Conservation (phyloP, 164 flowering plant genomes). For the Santalum album region DNA sequence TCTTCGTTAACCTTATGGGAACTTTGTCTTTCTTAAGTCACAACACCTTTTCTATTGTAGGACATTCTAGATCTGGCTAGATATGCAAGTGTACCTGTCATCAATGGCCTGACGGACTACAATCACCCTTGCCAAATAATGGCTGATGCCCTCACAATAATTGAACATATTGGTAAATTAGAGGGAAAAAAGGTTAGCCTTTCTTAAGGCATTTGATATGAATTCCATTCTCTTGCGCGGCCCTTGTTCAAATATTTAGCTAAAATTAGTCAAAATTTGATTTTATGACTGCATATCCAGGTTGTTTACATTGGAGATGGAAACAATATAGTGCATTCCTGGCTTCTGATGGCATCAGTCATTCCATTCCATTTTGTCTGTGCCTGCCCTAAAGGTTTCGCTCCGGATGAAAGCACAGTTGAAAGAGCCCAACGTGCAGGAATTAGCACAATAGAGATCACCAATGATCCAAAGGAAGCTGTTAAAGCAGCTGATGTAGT, state of each 20-base stretch:
- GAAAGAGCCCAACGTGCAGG: slow-evolving; percentile 68
- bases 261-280: too few relatives aligned
- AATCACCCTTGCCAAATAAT: slow-evolving; percentile 96
- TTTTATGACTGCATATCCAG: slow-evolving; percentile 26
- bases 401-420: slow-evolving; percentile 76
- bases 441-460: slow-evolving; percentile 82
- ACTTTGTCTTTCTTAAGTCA: too few relatives aligned
- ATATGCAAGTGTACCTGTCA: slow-evolving; percentile 74
- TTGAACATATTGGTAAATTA: slow-evolving; percentile 78
- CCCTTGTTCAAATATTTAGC: neutral
- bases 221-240: too few relatives aligned
- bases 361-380: slow-evolving; percentile 92
- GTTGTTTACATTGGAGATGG: slow-evolving; percentile 99
- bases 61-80: slow-evolving; percentile 89
- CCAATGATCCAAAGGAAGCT: slow-evolving; percentile 84
- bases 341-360: slow-evolving; percentile 73
- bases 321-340: slow-evolving; percentile 91
- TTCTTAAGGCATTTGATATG: neutral
- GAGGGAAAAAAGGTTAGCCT: slow-evolving; percentile 84
- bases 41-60: slow-evolving; percentile 49
- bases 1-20: too few relatives aligned
- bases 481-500: slow-evolving; percentile 93
- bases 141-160: slow-evolving; percentile 98
- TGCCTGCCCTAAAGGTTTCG: slow-evolving; percentile 92
- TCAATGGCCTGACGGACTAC: slow-evolving; percentile 93